Conservation (phyloP, 2,329 filamentous ascomycete species). For the Ascocoryne sarcoides region DNA sequence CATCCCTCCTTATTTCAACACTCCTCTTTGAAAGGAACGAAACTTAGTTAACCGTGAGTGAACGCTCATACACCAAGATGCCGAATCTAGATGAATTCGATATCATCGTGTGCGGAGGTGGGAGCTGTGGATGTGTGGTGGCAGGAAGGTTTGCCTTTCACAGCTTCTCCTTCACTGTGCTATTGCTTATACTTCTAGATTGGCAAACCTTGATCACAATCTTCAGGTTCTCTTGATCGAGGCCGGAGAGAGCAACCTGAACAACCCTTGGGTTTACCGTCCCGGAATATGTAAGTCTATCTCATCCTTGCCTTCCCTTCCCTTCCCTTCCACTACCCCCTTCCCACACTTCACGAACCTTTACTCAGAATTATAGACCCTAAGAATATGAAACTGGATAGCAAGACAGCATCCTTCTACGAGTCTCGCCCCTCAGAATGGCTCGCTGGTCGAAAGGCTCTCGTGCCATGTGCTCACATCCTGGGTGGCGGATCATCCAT, state of each 20-base stretch:
- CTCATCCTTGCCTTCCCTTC: constrained; percentile 36
- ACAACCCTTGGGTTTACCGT: constrained; percentile 40
- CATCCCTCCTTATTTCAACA: no score
- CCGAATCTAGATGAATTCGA: constrained; percentile 36
- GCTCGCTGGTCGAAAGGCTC: constrained; percentile 50
- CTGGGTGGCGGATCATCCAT: constrained; percentile 55
- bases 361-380: constrained; percentile 18
- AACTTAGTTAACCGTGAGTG: no score
- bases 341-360: no score
- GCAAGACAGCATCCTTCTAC: constrained; percentile 58
- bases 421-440: constrained; percentile 48
- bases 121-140: constrained; percentile 40
- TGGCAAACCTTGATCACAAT: constrained; percentile 40
- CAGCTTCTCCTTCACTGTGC: not conserved
- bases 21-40: no score
- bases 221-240: constrained; percentile 43
- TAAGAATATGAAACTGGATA: constrained; percentile 34
- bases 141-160: constrained; percentile 32
- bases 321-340: no score
- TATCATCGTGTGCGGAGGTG: constrained; percentile 42
- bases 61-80: no score
- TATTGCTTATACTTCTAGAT: constrained; percentile 28
- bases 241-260: constrained; percentile 43
- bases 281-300: constrained; percentile 42
- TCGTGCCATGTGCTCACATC: constrained; percentile 37